Percentiles rank a stretch among this genome's conserved stretches.
Conservation (phyloP, 139 green algal genomes). For the Chlorella sp. region DNA sequence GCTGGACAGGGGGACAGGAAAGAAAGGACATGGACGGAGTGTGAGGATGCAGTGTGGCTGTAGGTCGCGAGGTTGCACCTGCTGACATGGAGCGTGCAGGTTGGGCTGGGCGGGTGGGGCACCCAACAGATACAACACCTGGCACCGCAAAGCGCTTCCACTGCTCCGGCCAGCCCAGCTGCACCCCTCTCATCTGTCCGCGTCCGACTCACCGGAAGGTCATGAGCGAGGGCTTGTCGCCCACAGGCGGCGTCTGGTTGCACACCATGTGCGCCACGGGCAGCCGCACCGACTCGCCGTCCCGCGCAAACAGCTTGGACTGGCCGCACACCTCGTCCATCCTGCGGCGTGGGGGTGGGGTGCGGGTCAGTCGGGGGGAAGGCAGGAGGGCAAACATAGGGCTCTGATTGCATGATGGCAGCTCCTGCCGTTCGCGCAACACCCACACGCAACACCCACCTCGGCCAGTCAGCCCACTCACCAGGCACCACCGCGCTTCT, state of each 20-base stretch:
- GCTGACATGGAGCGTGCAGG: no score
- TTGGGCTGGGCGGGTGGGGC: no score
- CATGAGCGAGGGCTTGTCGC: conserved; percentile 92
- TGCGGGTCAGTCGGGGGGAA: background rate
- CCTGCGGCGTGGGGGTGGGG: conserved; percentile 5
- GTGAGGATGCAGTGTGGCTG: background rate
- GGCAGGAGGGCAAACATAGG: background rate
- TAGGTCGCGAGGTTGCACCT: background rate
- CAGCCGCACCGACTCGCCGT: conserved; percentile 74
- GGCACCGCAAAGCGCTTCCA: background rate
- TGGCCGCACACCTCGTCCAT: conserved; percentile 91
- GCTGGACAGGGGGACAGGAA: conserved; percentile 74
- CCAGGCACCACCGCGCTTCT: conserved; percentile 97
- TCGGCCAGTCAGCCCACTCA: background rate
- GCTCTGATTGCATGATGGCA: background rate
- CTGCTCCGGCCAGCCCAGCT: background rate
- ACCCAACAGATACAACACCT: no score
- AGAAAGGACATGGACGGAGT: no score
- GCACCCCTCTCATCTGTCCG: background rate
- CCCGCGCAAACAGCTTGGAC: conserved; percentile 56
- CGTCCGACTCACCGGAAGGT: conserved; percentile 74
- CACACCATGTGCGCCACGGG: conserved; percentile 97
- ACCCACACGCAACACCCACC: no score
- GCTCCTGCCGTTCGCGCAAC: background rate
- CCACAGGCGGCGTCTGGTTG: conserved; percentile 92